Evolutionary conservation across 2,329 filamentous ascomycete species (phyloP), one percentile per base, ranked within the genome.

Genomic region (Fusarium xyrophilum): DNA sequence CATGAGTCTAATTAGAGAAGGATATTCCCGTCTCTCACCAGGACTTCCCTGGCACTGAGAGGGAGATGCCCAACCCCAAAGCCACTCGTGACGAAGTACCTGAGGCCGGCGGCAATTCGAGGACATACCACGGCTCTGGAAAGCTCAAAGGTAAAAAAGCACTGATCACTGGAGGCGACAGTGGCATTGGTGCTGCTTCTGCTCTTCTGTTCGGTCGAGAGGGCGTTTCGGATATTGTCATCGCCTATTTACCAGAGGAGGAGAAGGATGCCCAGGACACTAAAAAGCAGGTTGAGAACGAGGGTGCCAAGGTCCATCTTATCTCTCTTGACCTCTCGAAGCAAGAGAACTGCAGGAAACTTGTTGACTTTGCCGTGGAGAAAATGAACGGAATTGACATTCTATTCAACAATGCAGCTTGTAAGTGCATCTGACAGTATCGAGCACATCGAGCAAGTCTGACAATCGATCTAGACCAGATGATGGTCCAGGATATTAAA

Each of bases 151-250:
- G 88, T 65, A 92, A 90, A 79, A 91, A 88, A 62, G 91, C 92
- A 11, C 79, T 96, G 60, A 95, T 96, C 73, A 95, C 92, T 0
- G 92, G 92, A 19, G 92, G 92, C 6, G 92, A 95, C 78, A 90
- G 87, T 10, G 92, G 92, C 3, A 95, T 96, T 68, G 91, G 92
- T 10, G 88, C 91, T 38, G 89, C 92, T 2, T 87, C 89, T 2
- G 91, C 92, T 3, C 84, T 95, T 19, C 83, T 96, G 1, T 96
- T 90, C 72, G 92, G 92, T 39, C 90, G 93, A 84, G 93, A 96
- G 78, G 93, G 92, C 9, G 91, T 91, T 17, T 69, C 66, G 3
- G 88, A 91, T 66, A 87, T 85, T 52, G 83, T 91, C 60, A 93
- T 96, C 69, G 86, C 87, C 7, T 93, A 96, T 73, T 83, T 93